A percentile compares a stretch with the other conserved stretches of the same genome.
These are phyloP conservation scores for Physcomitrellopsis africana DNA, from an alignment of 225 moss, liverwort and hornwort species.

Conservation along the genomic window DNA sequence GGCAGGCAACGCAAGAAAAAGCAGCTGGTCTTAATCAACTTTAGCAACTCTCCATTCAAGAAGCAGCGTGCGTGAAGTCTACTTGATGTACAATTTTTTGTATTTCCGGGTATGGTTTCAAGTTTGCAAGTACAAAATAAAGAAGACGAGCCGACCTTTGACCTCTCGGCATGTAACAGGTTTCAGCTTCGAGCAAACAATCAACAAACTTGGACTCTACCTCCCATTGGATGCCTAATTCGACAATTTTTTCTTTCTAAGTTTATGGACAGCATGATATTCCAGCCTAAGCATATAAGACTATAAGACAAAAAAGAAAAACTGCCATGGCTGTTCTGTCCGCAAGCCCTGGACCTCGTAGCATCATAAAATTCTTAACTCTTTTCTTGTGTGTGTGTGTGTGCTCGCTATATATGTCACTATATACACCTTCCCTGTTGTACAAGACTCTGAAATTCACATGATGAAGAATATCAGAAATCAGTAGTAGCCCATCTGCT, in stretches of 20 bases:
- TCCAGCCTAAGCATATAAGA: neutral
- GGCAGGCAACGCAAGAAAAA: too few relatives aligned
- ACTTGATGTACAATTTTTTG: constrained; percentile 4
- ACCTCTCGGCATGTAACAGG: neutral
- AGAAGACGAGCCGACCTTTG: neutral
- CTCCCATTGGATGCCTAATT: neutral
- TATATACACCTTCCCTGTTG: constrained; percentile 5
- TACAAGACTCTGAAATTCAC: constrained; percentile 27
- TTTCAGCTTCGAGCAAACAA: constrained; percentile 13
- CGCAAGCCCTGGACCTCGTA: neutral
- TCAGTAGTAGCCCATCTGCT: constrained; percentile 29
- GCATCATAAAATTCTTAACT: constrained; percentile 12
- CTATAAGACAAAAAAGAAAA: constrained; percentile 27
- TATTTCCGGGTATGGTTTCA: constrained; percentile 24
- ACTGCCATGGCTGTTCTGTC: neutral
- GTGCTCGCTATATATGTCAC: neutral
- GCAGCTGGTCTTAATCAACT: too few relatives aligned
- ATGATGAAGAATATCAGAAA: constrained; percentile 2
- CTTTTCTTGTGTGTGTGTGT: neutral
- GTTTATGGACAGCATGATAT: constrained; percentile 1
- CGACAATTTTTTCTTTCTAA: neutral
- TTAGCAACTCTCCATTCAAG: too few relatives aligned
- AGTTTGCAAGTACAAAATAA: constrained; percentile 14
- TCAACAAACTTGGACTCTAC: neutral
- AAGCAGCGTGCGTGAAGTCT: neutral